Base-by-base conservation (phyloP, 345 rosid genomes). In the Linum tenue region DNA sequence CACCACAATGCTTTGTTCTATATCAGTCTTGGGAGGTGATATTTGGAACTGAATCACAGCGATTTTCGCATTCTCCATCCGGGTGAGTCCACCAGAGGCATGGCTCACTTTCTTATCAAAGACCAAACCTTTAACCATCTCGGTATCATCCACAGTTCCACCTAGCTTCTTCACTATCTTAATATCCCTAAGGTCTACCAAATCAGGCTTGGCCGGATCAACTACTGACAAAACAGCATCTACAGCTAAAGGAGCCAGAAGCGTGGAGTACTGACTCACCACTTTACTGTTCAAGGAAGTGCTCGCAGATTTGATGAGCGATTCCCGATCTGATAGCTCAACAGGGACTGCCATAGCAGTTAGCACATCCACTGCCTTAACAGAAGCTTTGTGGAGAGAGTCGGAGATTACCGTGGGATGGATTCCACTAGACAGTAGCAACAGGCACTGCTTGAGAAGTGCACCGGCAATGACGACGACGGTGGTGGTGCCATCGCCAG, bases 11-110 rank as follows among this genome's bases (percentile, higher is more conserved):
- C 97, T 90, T 80, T 94, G 97, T 81, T 94, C 99, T 14, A 94
- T 94, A 59, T 94, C 99, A 3, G 97, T 90, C 81, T 94, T 94
- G 0, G 97, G 99, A 0, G 99, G 96, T 0, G 96, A 88, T 79
- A 94, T 94, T 81, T 94, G 99, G 73, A 94, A 94, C 81, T 94
- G 99, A 71, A 94, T 94, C 73, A 90, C 97, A 2, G 89, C 99
- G 43, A 94, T 85, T 83, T 88, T 94, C 0, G 99, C 99, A 55
- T 94, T 88, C 65, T 94, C 99, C 58, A 90, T 75, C 2, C 96
- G 74, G 0, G 97, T 90, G 0, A 84, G 92, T 0, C 99, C 99
- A 2, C 97, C 96, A 1, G 96, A 85, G 0, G 97, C 91, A 63
- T 86, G 97, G 31, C 99, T 94, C 65, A 78, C 99, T 68, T 90